A percentile compares a stretch with the other conserved stretches of the same genome.
These are phyloP conservation scores for Oehlia diaphana DNA, from an alignment of 192 early-diverging fungal species.

Conservation along the genomic window DNA sequence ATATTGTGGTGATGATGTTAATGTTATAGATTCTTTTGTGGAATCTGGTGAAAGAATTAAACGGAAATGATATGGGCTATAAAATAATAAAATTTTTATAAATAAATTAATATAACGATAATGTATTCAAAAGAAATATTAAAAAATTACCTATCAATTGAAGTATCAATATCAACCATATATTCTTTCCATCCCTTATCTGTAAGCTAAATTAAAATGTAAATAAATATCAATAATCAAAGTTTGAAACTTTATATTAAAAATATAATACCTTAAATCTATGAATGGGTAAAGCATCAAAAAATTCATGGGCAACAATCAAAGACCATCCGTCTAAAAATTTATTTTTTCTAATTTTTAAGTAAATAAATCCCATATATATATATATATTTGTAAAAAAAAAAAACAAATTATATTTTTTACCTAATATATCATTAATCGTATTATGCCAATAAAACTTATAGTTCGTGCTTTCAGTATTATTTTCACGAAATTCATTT, in stretches of 20 bases:
- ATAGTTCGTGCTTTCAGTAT: slow-evolving; percentile 39
- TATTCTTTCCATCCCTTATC: slow-evolving; percentile 88
- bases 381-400: neutral
- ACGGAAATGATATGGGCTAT: slow-evolving; percentile 74
- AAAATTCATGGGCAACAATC: slow-evolving; percentile 93
- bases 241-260: neutral
- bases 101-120: too few relatives aligned
- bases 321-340: slow-evolving; percentile 58
- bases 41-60: slow-evolving; percentile 64
- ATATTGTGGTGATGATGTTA: slow-evolving; percentile 41
- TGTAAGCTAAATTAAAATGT: slow-evolving; percentile 50
- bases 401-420: neutral
- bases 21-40: slow-evolving; percentile 44
- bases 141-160: slow-evolving; percentile 42
- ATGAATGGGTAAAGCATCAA: slow-evolving; percentile 93
- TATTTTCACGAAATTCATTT: slow-evolving; percentile 39
- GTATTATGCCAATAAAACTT: slow-evolving; percentile 68
- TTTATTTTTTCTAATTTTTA: neutral
- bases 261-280: slow-evolving; percentile 56
- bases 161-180: slow-evolving; percentile 81
- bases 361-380: neutral
- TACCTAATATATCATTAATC: slow-evolving; percentile 62
- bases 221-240: neutral
- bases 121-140: neutral
- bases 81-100: neutral